Conservation (phyloP, 345 rosid genomes). For the Acer saccharum region DNA sequence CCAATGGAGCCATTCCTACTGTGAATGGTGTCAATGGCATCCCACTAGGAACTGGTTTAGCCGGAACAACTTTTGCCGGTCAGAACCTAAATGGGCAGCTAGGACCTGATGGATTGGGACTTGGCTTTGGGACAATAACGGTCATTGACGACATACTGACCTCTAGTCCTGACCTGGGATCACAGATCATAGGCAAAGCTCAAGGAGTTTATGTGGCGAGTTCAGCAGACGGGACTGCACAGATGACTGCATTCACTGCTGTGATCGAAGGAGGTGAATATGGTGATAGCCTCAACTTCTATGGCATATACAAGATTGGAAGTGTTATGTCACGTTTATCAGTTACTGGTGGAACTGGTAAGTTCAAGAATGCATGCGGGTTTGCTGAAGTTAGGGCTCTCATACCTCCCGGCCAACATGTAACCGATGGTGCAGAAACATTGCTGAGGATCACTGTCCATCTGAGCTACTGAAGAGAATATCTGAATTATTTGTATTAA, state of each 20-base stretch:
- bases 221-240: constrained; percentile 47
- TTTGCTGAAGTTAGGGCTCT: constrained; percentile 47
- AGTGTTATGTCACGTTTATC: constrained; percentile 45
- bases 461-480: constrained; percentile 26
- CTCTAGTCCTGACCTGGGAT: constrained; percentile 45
- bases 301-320: constrained; percentile 48
- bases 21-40: constrained; percentile 48
- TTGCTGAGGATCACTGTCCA: constrained; percentile 49
- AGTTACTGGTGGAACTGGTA: constrained; percentile 55
- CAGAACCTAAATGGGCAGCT: constrained; percentile 24
- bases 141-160: constrained; percentile 57
- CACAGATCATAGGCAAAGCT: constrained; percentile 49
- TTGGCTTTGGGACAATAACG: constrained; percentile 59
- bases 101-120: constrained; percentile 56
- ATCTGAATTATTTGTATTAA: neutral
- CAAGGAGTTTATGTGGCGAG: constrained; percentile 54
- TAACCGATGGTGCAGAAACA: constrained; percentile 46
- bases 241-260: constrained; percentile 63
- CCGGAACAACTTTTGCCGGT: constrained; percentile 42
- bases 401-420: constrained; percentile 46
- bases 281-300: constrained; percentile 55
- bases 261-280: constrained; percentile 57
- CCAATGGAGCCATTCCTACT: constrained; percentile 58
- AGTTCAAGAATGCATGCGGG: constrained; percentile 45
- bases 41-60: constrained; percentile 57